Percentiles rank a stretch among this genome's conserved stretches.
Conservation (phyloP, 768 basidiomycete genomes). For the Sarcodon sp. region DNA sequence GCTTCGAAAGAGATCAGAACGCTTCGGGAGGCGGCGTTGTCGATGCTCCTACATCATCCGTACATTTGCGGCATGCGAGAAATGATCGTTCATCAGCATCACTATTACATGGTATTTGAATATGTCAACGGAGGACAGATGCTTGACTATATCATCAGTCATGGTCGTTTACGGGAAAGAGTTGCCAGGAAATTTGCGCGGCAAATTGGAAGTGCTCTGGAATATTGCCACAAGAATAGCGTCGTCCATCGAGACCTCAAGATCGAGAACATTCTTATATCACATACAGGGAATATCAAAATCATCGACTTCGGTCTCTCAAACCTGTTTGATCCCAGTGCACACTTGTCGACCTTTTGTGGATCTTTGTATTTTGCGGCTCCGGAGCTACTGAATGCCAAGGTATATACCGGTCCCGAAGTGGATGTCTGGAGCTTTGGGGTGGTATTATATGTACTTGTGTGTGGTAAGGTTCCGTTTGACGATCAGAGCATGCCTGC, state of each 20-base stretch:
- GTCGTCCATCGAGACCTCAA: slow-evolving; percentile 98
- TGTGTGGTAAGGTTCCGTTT: slow-evolving; percentile 98
- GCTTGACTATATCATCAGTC: slow-evolving; percentile 99
- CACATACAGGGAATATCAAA: slow-evolving; percentile 97
- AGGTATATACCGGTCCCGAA: slow-evolving; percentile 93
- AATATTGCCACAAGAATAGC: slow-evolving; percentile 95
- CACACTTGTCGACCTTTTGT: slow-evolving; percentile 89
- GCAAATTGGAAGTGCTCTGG: slow-evolving; percentile 91
- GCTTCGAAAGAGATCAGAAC: slow-evolving; percentile 95
- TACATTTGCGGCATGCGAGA: slow-evolving; percentile 99
- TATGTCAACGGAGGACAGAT: slow-evolving; percentile 99
- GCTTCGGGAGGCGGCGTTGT: slow-evolving; percentile 89
- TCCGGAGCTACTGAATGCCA: slow-evolving; percentile 92
- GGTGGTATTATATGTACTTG: slow-evolving; percentile 93
- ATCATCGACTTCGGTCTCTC: slow-evolving; percentile 99
- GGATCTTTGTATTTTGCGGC: slow-evolving; percentile 98
- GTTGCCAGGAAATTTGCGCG: slow-evolving; percentile 96
- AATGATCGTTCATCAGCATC: slow-evolving; percentile 94
- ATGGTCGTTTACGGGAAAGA: slow-evolving; percentile 88
- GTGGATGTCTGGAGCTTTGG: slow-evolving; percentile 99
- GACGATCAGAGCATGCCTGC: slow-evolving; percentile 99
- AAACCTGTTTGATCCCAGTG: slow-evolving; percentile 78
- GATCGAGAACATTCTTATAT: slow-evolving; percentile 99
- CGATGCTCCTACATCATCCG: slow-evolving; percentile 93
- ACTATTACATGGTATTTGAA: slow-evolving; percentile 99